A percentile compares a stretch with the other conserved stretches of the same genome.
Conservation (phyloP, 768 basidiomycete genomes). For the Boletus tomentosulus region DNA sequence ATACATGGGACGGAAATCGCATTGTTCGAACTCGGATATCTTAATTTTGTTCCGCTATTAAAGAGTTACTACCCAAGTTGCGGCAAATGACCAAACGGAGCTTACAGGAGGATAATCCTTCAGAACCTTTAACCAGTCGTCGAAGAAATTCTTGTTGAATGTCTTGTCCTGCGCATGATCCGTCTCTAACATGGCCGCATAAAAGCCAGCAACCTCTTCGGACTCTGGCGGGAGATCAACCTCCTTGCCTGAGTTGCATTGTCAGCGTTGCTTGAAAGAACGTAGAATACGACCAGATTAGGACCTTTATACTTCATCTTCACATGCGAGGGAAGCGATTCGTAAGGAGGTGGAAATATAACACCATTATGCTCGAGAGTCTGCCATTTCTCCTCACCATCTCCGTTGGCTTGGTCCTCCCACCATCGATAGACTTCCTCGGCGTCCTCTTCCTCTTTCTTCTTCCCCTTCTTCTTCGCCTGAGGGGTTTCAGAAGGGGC, state of each 20-base stretch:
- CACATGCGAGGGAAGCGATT: constrained; percentile 72
- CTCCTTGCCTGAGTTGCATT: constrained; percentile 53
- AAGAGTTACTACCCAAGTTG: constrained; percentile 7
- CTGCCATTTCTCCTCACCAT: constrained; percentile 84
- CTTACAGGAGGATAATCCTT: constrained; percentile 81
- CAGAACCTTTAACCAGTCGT: constrained; percentile 78
- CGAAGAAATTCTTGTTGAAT: constrained; percentile 95
- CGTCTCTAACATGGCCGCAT: constrained; percentile 86
- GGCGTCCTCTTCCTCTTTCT: constrained; percentile 53
- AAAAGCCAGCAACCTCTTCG: constrained; percentile 97
- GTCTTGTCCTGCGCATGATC: constrained; percentile 84
- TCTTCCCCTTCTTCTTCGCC: constrained; percentile 52
- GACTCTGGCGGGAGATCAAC: constrained; percentile 79
- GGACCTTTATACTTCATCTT: constrained; percentile 95
- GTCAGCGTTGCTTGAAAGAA: constrained; percentile 14
- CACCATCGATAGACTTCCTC: constrained; percentile 85
- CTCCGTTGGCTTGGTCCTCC: constrained; percentile 71
- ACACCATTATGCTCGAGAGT: constrained; percentile 96
- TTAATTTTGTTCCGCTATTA: constrained; percentile 64
- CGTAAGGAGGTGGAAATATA: constrained; percentile 93
- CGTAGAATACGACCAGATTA: constrained; percentile 22
- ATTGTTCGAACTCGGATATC: constrained; percentile 71
- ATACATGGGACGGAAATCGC: constrained; percentile 94
- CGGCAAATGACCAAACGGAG: constrained; percentile 14
- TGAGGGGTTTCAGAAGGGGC: constrained; percentile 40